Evolutionary conservation across 2,329 filamentous ascomycete species (phyloP).

Genomic region (Dryadomyces quercivorus): DNA sequence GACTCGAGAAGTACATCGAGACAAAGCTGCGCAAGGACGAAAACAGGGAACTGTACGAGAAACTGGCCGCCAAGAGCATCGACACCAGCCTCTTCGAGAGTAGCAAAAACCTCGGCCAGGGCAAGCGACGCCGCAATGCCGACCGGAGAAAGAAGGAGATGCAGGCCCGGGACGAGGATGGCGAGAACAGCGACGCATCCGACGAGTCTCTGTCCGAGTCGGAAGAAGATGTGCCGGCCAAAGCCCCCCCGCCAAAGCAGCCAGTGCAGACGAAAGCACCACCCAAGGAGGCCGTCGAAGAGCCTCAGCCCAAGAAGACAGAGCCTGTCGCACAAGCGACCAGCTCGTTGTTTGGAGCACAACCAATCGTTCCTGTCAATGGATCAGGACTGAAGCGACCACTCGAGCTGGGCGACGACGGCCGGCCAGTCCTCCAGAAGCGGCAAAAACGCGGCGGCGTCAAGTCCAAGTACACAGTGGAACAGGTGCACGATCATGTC

Average conservation of each 20-base stretch:
- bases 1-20: slow-evolving; percentile 61
- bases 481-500: slow-evolving; percentile 56
- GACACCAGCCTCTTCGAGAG: slow-evolving; percentile 75
- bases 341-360: slow-evolving; percentile 6
- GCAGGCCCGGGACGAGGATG: not conserved
- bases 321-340: not conserved
- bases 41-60: slow-evolving; percentile 70
- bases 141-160: slow-evolving; percentile 36
- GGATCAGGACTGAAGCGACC: slow-evolving; percentile 83
- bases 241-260: not conserved
- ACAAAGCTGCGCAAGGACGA: slow-evolving; percentile 93
- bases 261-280: not conserved
- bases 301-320: not conserved
- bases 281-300: not conserved
- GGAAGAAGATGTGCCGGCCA: not conserved
- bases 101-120: slow-evolving; percentile 62
- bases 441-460: slow-evolving; percentile 60
- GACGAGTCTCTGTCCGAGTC: not conserved
- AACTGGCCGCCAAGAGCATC: slow-evolving; percentile 65
- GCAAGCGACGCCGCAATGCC: slow-evolving; percentile 59
- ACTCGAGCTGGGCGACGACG: slow-evolving; percentile 65
- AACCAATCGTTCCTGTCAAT: slow-evolving; percentile 16
- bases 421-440: slow-evolving; percentile 71
- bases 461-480: slow-evolving; percentile 56
- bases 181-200: not conserved